Evolutionary conservation across 768 basidiomycete species (phyloP), one percentile per base, ranked within the genome.

Genomic region (Suillus placidus): DNA sequence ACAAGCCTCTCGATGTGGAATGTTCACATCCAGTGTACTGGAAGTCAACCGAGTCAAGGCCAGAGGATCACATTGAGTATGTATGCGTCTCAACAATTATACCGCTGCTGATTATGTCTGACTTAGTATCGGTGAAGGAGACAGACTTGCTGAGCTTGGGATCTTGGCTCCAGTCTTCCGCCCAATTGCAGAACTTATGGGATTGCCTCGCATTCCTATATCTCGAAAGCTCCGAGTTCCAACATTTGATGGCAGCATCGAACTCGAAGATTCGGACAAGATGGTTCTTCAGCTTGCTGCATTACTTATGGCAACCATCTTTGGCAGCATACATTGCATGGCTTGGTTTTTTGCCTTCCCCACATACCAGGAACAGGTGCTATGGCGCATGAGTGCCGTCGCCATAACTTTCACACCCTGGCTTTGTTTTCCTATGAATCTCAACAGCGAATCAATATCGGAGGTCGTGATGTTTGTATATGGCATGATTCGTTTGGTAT

Each of bases 281-380:
- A 3, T 0, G 1, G 7, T 26, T 12, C 23, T 58, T 40, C 0
- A 2, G 5, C 1, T 32, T n/a, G 18, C 55, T 37, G 54, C n/a
- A 42, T 32, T 43, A 2, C 20, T 63, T 16, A 60, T 68, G 13
- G 72, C 60, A 3, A 64, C 47, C 6, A 30, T 71, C 16, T 77
- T 77, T 51, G 76, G 76, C 16, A 71, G 62, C 6, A 65, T 77
- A 23, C 75, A 77, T 64, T 72, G 70, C 51, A 55, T 68, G 4
- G 72, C 72, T 9, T 76, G 74, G 76, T 62, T 61, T 35, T 66
- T 71, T 13, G 2, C 47, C 1, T 77, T 74, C 47, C 69, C 73
- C 6, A 68, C 71, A 3, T 9, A 32, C 4, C 56, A 35, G 30
- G 66, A 74, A 34, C 68, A 61, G 60, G 60, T 61, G 34, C 34